A percentile compares a stretch with the other conserved stretches of the same genome.
phyloP scores from a whole-genome alignment of 306 rosid species.

The Erythrophleum fordii region DNA sequence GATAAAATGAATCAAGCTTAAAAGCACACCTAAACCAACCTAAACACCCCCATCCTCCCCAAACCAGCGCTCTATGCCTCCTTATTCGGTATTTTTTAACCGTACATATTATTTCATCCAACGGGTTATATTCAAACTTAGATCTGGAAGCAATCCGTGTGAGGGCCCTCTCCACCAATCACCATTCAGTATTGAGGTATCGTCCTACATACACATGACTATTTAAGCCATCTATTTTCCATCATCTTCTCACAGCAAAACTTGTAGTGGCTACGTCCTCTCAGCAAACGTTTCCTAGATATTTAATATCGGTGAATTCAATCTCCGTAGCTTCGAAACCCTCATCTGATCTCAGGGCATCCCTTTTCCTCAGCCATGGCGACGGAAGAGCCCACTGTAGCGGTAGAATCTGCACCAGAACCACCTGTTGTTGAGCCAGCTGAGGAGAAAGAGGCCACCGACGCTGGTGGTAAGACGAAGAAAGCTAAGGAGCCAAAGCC shows the following conservation, averaged over 20 bases:
- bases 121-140: constrained; percentile 66
- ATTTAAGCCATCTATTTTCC: constrained; percentile 63
- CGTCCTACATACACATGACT: constrained; percentile 50
- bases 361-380: constrained; percentile 45
- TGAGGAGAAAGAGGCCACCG: constrained; percentile 43
- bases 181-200: constrained; percentile 46
- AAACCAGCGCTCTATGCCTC: constrained; percentile 29
- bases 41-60: constrained; percentile 10
- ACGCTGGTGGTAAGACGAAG: constrained; percentile 44
- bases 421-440: constrained; percentile 39
- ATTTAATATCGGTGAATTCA: constrained; percentile 13
- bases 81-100: constrained; percentile 31
- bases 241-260: constrained; percentile 51
- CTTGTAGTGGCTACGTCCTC: constrained; percentile 37
- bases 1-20: constrained; percentile 52
- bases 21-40: constrained; percentile 72
- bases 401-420: constrained; percentile 45
- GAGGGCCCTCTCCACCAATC: constrained; percentile 54
- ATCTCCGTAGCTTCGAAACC: neutral
- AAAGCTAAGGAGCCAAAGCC: constrained; percentile 57
- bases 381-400: constrained; percentile 56
- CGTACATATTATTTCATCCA: constrained; percentile 62
- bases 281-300: neutral
- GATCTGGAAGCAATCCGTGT: constrained; percentile 60
- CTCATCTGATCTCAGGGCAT: neutral